Conservation (phyloP, 2,329 filamentous ascomycete genomes). For the Fusarium nygamai region DNA sequence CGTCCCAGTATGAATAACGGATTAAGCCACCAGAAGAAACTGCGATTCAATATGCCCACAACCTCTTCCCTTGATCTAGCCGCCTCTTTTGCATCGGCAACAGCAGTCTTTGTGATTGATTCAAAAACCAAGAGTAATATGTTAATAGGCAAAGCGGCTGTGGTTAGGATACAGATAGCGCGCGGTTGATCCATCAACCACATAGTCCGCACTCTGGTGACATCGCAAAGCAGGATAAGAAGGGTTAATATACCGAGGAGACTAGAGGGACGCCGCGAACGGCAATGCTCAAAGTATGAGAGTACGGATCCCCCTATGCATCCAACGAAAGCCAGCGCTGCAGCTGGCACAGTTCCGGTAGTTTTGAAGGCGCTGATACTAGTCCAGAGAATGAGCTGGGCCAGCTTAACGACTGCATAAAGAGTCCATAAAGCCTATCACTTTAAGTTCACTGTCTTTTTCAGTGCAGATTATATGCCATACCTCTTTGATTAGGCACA, state of each 20-base stretch:
- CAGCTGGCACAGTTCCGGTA: background rate
- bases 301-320: background rate
- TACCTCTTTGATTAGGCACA: background rate
- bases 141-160: background rate
- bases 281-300: conserved; percentile 41
- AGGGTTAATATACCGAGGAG: background rate
- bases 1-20: background rate
- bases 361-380: background rate
- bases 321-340: background rate
- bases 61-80: background rate
- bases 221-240: background rate
- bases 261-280: conserved; percentile 21
- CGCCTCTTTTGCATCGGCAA: conserved; percentile 43
- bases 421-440: background rate
- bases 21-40: background rate
- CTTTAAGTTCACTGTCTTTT: background rate
- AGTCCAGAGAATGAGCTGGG: background rate
- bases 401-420: background rate
- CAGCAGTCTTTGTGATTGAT: background rate
- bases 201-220: background rate
- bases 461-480: background rate
- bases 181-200: background rate
- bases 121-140: background rate
- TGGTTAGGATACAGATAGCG: background rate
- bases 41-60: background rate